Percentiles rank a stretch among this genome's conserved stretches.
Evolutionary conservation across 2,329 filamentous ascomycete species (phyloP).

Genomic region (Annulohypoxylon truncatum): DNA sequence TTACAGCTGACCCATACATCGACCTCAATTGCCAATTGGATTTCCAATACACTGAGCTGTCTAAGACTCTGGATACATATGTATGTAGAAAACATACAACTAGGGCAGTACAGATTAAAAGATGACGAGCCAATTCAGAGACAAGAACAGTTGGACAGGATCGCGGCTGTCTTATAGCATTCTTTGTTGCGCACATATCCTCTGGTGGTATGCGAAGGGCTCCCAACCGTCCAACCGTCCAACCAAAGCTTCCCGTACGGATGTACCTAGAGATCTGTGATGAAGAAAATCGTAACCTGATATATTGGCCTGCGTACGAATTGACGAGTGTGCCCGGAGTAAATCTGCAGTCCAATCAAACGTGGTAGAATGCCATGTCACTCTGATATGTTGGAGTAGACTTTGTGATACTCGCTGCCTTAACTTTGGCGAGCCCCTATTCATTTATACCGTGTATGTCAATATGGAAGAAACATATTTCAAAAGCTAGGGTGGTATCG

Average conservation of each 20-base stretch:
- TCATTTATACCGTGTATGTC: constrained; percentile 22
- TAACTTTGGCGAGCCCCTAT: constrained; percentile 35
- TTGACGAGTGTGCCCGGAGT: constrained; percentile 19
- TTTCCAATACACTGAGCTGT: constrained; percentile 33
- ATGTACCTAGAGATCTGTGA: constrained; percentile 14
- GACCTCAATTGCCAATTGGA: constrained; percentile 26
- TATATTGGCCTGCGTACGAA: constrained; percentile 22
- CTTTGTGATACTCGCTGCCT: constrained; percentile 38
- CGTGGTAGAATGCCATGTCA: constrained; percentile 35
- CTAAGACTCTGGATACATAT: constrained; percentile 36
- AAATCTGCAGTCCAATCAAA: constrained; percentile 17
- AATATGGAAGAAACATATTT: not conserved
- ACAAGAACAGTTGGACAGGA: constrained; percentile 35
- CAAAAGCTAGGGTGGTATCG: not conserved
- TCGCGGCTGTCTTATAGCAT: constrained; percentile 36
- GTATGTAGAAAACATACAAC: constrained; percentile 14
- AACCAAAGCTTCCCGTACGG: not conserved
- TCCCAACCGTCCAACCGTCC: constrained; percentile 19
- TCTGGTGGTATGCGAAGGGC: constrained; percentile 22
- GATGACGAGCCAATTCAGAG: constrained; percentile 33
- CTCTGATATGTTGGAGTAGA: constrained; percentile 31
- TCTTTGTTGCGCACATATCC: constrained; percentile 33
- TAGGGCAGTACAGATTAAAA: constrained; percentile 24
- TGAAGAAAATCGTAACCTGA: constrained; percentile 15
- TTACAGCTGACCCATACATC: constrained; percentile 39